A percentile compares a stretch with the other conserved stretches of the same genome.
Evolutionary conservation across 345 rosid species (phyloP).

Genomic region (Erodium maritimum): DNA sequence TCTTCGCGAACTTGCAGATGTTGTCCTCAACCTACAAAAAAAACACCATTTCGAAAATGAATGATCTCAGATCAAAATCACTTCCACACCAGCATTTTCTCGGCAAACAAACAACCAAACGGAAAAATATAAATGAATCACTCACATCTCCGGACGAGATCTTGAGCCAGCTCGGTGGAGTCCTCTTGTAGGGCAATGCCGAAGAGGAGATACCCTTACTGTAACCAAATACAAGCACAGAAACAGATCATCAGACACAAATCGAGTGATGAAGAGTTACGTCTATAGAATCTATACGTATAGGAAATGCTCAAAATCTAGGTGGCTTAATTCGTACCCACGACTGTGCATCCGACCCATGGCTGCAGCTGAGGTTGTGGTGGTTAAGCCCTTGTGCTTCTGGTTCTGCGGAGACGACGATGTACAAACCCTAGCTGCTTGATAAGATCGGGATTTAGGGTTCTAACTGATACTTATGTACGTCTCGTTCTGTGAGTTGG

Average conservation of each 20-base stretch:
- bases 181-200: conserved; percentile 29
- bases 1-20: conserved; percentile 32
- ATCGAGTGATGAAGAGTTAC: not conserved
- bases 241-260: too few species aligned
- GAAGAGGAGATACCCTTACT: conserved; percentile 33
- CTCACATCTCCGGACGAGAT: conserved; percentile 22
- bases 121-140: not conserved
- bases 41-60: not conserved
- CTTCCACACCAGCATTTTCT: not conserved
- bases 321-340: not conserved
- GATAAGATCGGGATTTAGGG: too few species aligned
- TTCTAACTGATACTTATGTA: too few species aligned
- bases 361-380: too few species aligned
- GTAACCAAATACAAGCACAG: not conserved
- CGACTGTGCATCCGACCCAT: too few species aligned
- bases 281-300: not conserved
- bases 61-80: not conserved
- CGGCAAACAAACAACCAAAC: not conserved
- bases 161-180: conserved; percentile 33
- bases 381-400: too few species aligned
- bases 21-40: conserved; percentile 18
- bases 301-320: not conserved
- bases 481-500: too few species aligned
- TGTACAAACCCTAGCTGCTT: too few species aligned
- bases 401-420: too few species aligned